These are phyloP conservation scores for Verticillium zaregamsianum DNA, from an alignment of 2,329 filamentous ascomycete species.

Conservation along the genomic window DNA sequence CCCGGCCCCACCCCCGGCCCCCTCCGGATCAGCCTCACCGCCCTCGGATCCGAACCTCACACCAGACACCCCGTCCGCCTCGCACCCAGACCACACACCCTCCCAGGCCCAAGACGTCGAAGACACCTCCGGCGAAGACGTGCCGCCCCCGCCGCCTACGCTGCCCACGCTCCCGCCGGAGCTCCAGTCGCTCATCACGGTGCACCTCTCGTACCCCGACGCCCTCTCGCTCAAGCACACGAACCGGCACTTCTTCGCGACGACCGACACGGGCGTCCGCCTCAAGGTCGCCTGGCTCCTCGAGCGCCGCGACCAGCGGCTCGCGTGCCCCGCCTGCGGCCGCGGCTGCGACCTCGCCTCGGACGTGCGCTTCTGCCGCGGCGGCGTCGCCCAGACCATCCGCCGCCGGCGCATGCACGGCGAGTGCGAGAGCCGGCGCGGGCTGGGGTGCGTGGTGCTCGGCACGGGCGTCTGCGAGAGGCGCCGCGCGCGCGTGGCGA, in stretches of 20 bases:
- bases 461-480: slow-evolving; percentile 45
- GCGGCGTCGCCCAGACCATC: slow-evolving; percentile 56
- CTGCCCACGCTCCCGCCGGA: slow-evolving; percentile 58
- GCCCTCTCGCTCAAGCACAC: slow-evolving; percentile 67
- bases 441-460: slow-evolving; percentile 51
- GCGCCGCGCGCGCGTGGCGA: not conserved
- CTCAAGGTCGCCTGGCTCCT: slow-evolving; percentile 69
- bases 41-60: not conserved
- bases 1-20: not conserved
- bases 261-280: slow-evolving; percentile 61
- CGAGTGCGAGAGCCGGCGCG: slow-evolving; percentile 56
- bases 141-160: slow-evolving; percentile 6
- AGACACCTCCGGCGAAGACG: not conserved
- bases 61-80: not conserved
- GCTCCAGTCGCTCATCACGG: slow-evolving; percentile 59
- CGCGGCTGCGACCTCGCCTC: slow-evolving; percentile 57
- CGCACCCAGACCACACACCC: not conserved
- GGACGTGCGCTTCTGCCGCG: slow-evolving; percentile 56
- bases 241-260: slow-evolving; percentile 55
- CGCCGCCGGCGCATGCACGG: slow-evolving; percentile 54
- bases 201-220: slow-evolving; percentile 63
- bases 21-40: not conserved
- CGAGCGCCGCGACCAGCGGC: slow-evolving; percentile 55
- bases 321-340: slow-evolving; percentile 60
- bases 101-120: not conserved